These are phyloP conservation scores for Tuber magnatum DNA, from an alignment of 495 filamentous ascomycete species.

Conservation along the genomic window DNA sequence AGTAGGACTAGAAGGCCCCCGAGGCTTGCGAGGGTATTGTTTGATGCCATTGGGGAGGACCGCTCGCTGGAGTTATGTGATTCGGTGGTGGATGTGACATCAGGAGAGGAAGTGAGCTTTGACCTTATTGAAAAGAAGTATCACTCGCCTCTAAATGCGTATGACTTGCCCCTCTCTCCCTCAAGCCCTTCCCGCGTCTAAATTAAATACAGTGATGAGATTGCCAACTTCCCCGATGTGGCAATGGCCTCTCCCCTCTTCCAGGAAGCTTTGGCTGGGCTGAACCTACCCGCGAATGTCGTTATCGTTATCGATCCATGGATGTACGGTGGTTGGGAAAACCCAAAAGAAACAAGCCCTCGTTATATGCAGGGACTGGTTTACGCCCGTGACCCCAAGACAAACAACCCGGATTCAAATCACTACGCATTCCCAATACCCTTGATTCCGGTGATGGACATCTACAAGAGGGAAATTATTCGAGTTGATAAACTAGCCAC, in stretches of 20 bases:
- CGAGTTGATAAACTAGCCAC: slow-evolving; percentile 52
- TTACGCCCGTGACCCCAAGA: slow-evolving; percentile 48
- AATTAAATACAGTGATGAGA: slow-evolving; percentile 49
- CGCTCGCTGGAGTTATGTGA: slow-evolving; percentile 55
- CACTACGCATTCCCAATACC: slow-evolving; percentile 54
- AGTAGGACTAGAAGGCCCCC: slow-evolving; percentile 45
- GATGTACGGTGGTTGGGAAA: slow-evolving; percentile 60
- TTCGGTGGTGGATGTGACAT: slow-evolving; percentile 55
- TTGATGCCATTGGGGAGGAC: slow-evolving; percentile 57
- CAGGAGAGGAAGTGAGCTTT: slow-evolving; percentile 47
- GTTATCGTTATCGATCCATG: slow-evolving; percentile 63
- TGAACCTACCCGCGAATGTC: slow-evolving; percentile 57
- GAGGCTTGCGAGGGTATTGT: slow-evolving; percentile 57
- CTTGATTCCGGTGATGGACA: slow-evolving; percentile 52
- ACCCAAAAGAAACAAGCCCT: slow-evolving; percentile 50
- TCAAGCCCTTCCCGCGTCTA: slow-evolving; percentile 24
- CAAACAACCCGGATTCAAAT: slow-evolving; percentile 50
- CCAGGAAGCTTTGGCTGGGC: slow-evolving; percentile 53
- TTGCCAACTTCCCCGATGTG: slow-evolving; percentile 55
- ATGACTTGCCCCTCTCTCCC: slow-evolving; percentile 33
- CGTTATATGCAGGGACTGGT: slow-evolving; percentile 49
- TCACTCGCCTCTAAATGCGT: slow-evolving; percentile 58
- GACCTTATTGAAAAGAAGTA: slow-evolving; percentile 52
- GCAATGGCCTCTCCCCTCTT: slow-evolving; percentile 57
- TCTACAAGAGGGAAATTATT: slow-evolving; percentile 48